phyloP scores from a whole-genome alignment of 371 early-diverging fungal genomes.

The Mucor indicus region DNA sequence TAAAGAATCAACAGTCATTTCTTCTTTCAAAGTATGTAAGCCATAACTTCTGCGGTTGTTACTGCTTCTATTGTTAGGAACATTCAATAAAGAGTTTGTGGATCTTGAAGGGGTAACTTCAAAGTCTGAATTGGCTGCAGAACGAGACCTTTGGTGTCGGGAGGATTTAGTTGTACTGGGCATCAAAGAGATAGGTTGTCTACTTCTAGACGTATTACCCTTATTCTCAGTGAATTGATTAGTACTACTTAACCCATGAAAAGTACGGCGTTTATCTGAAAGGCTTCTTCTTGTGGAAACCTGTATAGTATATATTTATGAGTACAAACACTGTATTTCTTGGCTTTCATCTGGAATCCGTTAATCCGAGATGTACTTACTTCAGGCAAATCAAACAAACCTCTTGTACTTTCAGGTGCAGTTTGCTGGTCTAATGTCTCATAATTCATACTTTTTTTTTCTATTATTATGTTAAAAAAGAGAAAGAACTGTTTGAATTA shows the following conservation, averaged over 20 bases:
- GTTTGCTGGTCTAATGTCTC: conserved; percentile 51
- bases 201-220: no score
- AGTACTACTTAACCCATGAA: conserved; percentile 14
- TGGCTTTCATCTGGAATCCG: not conserved
- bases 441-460: conserved; percentile 22
- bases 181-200: conserved; percentile 22
- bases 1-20: conserved; percentile 40
- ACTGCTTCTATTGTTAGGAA: not conserved
- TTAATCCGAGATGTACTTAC: not conserved
- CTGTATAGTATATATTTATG: not conserved
- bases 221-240: conserved; percentile 3
- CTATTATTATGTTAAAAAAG: not conserved
- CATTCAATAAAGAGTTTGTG: conserved; percentile 3
- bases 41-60: conserved; percentile 16
- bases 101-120: conserved; percentile 22
- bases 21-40: conserved; percentile 22
- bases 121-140: conserved; percentile 39
- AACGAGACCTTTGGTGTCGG: conserved; percentile 37
- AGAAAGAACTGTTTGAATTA: conserved; percentile 1
- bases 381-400: conserved; percentile 45
- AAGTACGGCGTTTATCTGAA: conserved; percentile 33
- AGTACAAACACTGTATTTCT: not conserved
- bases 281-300: conserved; percentile 1
- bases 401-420: conserved; percentile 52
- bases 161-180: no score